Conservation (phyloP, 805 yeast species). For the Monosporozyma aerobia region DNA sequence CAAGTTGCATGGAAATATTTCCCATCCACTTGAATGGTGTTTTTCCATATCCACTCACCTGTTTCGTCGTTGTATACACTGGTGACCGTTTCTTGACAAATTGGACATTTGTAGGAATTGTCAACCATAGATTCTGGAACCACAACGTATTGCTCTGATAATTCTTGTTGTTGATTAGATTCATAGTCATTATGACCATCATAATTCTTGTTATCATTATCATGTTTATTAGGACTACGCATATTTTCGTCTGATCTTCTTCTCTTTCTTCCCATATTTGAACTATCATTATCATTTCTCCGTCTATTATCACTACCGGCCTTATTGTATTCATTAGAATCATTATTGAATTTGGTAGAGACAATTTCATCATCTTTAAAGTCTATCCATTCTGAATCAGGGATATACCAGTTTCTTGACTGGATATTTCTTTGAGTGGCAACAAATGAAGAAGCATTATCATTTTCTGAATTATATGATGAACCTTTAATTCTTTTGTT, state of each 20-base stretch:
- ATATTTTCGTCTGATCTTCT: not conserved
- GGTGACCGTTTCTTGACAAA: constrained; percentile 56
- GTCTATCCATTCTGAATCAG: constrained; percentile 59
- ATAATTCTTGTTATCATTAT: not conserved
- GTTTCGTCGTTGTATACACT: constrained; percentile 64
- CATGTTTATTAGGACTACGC: not conserved
- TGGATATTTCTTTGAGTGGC: constrained; percentile 38
- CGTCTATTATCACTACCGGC: constrained; percentile 4
- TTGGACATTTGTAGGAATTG: constrained; percentile 52
- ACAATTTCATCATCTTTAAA: constrained; percentile 60
- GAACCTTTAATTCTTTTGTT: constrained; percentile 60
- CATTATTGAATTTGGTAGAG: constrained; percentile 27
- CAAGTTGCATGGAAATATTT: constrained; percentile 60
- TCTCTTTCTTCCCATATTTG: not conserved
- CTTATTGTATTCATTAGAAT: constrained; percentile 3
- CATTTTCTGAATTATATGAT: constrained; percentile 52
- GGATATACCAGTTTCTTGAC: constrained; percentile 75
- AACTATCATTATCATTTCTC: constrained; percentile 3
- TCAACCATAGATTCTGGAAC: constrained; percentile 58
- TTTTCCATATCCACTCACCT: constrained; percentile 79
- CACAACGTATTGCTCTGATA: constrained; percentile 43
- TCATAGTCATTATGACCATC: not conserved
- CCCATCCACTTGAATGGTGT: constrained; percentile 45
- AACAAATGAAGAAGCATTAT: constrained; percentile 27
- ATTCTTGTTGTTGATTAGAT: constrained; percentile 11